Evolutionary conservation across 306 rosid species (phyloP).

Genomic region (Argentina anserina): DNA sequence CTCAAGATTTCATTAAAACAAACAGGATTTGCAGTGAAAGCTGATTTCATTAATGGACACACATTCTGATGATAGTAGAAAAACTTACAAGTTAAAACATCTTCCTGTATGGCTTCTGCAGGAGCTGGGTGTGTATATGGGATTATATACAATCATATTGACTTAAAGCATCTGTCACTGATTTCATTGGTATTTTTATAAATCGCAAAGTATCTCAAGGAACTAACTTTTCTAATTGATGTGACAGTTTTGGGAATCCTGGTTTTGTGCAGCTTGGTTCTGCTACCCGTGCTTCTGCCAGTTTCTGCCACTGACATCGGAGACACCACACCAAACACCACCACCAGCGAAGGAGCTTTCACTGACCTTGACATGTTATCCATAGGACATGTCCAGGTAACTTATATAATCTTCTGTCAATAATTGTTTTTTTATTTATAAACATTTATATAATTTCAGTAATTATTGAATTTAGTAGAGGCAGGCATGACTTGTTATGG

Average conservation of each 20-base stretch:
- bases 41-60: neutral
- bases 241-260: slow-evolving; percentile 68
- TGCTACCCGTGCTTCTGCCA: slow-evolving; percentile 83
- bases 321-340: neutral
- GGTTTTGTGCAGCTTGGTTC: slow-evolving; percentile 57
- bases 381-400: slow-evolving; percentile 62
- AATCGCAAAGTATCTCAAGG: neutral
- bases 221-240: slow-evolving; percentile 19
- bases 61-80: neutral
- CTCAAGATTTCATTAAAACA: neutral
- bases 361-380: slow-evolving; percentile 66
- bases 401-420: slow-evolving; percentile 9
- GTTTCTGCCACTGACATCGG: slow-evolving; percentile 57
- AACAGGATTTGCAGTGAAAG: neutral
- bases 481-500: neutral
- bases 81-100: neutral
- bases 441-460: neutral
- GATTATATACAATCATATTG: neutral
- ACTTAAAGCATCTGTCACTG: neutral
- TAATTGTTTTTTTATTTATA: neutral
- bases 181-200: neutral
- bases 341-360: slow-evolving; percentile 52
- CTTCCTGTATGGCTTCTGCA: neutral
- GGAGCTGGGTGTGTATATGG: neutral
- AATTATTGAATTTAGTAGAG: neutral